Base-by-base conservation (phyloP, 306 rosid genomes). In the Argentina anserina region DNA sequence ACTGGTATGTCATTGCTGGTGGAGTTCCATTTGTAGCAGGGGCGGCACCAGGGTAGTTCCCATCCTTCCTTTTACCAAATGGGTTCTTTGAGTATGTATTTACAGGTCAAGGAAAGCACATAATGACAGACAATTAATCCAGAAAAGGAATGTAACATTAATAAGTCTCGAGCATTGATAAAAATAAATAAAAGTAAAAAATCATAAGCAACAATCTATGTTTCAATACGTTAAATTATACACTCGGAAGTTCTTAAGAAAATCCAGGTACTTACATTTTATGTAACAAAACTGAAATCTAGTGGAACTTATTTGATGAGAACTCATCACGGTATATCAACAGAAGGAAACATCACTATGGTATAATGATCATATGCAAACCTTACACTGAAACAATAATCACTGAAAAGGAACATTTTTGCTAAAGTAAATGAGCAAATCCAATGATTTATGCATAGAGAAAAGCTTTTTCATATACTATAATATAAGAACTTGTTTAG, bases 1-100 rank as follows among this genome's bases (percentile, higher is more conserved):
- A 91, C 87, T 89, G 95, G 75, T 91, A 94, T 62, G 92, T 75
- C 93, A 89, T 61, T 29, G 95, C 72, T 40, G 87, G 89, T 62
- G 89, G 87, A 76, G 91, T 70, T 83, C 97, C 97, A 50, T 91
- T 91, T 63, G 76, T 82, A 73, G 81, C 76, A 70, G 96, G 81
- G 65, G 73, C 86, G 45, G 84, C 85, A 75, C 65, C 73, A 49
- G 85, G 79, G 81, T 82, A 43, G 78, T 58, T 74, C 17, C 43
- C 85, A 83, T 94, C 99, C 75, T 91, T 94, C 81, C 99, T 92
- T 84, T 81, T 94, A 73, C 99, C 99, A 74, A 91, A 94, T 47
- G 97, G 99, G 76, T 94, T 94, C 86, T 94, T 94, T 0, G 99
- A 94, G 82, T 82, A 94, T 83, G 97, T 94, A 79, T 69, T 47